Conservation (phyloP, 805 yeast species). For the Starmerella asiatica region DNA sequence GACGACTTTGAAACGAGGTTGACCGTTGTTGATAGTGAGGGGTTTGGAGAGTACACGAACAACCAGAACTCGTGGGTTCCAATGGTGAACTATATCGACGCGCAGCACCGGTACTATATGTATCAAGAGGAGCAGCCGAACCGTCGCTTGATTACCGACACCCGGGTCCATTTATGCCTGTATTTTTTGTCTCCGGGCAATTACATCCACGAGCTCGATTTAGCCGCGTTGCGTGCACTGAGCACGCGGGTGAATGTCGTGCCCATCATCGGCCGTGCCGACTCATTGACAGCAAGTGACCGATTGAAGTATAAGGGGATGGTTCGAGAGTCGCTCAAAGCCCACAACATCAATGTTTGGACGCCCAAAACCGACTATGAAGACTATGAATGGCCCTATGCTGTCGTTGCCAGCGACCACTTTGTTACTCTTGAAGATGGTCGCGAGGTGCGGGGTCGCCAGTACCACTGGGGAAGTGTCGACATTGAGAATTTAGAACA, state of each 20-base stretch:
- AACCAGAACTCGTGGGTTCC: slow-evolving; percentile 80
- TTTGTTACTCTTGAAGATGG: slow-evolving; percentile 48
- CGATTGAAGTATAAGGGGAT: slow-evolving; percentile 51
- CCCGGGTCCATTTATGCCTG: slow-evolving; percentile 80
- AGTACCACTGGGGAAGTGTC: slow-evolving; percentile 82
- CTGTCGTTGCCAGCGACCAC: slow-evolving; percentile 57
- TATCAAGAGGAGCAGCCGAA: slow-evolving; percentile 87
- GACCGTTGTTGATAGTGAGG: slow-evolving; percentile 83
- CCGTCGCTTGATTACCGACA: slow-evolving; percentile 42
- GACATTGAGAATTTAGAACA: slow-evolving; percentile 78
- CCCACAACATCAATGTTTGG: slow-evolving; percentile 66
- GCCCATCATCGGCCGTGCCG: slow-evolving; percentile 83
- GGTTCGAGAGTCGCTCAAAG: slow-evolving; percentile 69
- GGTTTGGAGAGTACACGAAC: slow-evolving; percentile 83
- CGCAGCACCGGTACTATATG: slow-evolving; percentile 78
- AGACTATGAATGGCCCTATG: slow-evolving; percentile 59
- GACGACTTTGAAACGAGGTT: slow-evolving; percentile 64
- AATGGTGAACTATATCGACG: slow-evolving; percentile 75
- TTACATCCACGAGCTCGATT: slow-evolving; percentile 79
- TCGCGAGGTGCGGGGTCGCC: slow-evolving; percentile 56
- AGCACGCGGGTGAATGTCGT: slow-evolving; percentile 71
- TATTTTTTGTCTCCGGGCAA: slow-evolving; percentile 89
- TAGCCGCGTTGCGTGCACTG: slow-evolving; percentile 74
- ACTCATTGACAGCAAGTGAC: slow-evolving; percentile 62
- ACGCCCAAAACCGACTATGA: slow-evolving; percentile 5